Evolutionary conservation across 1,139 yeast species (phyloP).

Genomic region (Suzukiozyma palmioleophila): DNA sequence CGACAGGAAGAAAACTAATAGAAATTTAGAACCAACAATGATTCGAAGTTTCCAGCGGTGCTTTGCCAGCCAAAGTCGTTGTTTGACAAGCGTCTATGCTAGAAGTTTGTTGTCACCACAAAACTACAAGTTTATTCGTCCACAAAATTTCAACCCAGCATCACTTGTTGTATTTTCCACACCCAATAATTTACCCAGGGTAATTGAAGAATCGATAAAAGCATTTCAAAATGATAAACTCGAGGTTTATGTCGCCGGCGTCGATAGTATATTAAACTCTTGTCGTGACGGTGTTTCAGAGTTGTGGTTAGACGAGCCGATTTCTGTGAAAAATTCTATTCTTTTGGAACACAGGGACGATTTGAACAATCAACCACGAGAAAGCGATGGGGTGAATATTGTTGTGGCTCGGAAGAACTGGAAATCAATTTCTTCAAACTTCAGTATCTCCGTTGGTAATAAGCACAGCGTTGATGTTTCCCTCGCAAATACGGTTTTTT

Average conservation of each 20-base stretch:
- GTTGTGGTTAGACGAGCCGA: constrained; percentile 38
- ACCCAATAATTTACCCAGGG: constrained; percentile 33
- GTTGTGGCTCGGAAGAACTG: constrained; percentile 37
- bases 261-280: constrained; percentile 39
- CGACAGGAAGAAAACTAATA: background rate
- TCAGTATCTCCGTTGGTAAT: constrained; percentile 18
- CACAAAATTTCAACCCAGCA: constrained; percentile 15
- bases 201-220: constrained; percentile 29
- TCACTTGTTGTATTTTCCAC: constrained; percentile 38
- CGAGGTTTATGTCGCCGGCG: constrained; percentile 47
- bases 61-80: background rate
- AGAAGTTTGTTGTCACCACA: constrained; percentile 18
- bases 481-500: constrained; percentile 40
- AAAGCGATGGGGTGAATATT: constrained; percentile 31
- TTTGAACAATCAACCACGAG: constrained; percentile 16
- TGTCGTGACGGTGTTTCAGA: constrained; percentile 43
- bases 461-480: constrained; percentile 18
- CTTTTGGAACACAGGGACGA: constrained; percentile 24
- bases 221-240: constrained; percentile 23
- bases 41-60: background rate
- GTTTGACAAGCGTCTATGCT: constrained; percentile 4
- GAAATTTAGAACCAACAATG: background rate
- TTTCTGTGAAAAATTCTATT: constrained; percentile 20
- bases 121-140: constrained; percentile 10
- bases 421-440: constrained; percentile 27